phyloP scores from a whole-genome alignment of 768 basidiomycete species.

The Russula earlei region DNA sequence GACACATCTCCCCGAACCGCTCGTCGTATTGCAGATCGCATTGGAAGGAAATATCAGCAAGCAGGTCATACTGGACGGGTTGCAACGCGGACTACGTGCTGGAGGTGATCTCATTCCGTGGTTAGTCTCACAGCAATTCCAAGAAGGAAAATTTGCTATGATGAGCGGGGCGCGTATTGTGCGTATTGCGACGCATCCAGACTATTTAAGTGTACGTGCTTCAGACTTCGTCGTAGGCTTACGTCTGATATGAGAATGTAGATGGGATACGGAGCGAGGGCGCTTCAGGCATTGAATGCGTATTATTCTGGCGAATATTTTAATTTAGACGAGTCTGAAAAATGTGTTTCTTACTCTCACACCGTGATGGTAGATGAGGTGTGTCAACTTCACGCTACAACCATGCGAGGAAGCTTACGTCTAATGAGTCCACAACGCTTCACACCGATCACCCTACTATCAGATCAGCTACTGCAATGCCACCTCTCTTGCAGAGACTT shows the following conservation, averaged over 20 bases:
- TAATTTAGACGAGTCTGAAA: slow-evolving; percentile 63
- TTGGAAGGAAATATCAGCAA: slow-evolving; percentile 89
- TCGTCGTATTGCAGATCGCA: slow-evolving; percentile 93
- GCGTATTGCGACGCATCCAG: slow-evolving; percentile 90
- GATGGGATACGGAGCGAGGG: slow-evolving; percentile 97
- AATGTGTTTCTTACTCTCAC: slow-evolving; percentile 53
- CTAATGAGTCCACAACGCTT: slow-evolving; percentile 39
- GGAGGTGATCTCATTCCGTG: slow-evolving; percentile 98
- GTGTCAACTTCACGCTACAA: slow-evolving; percentile 20
- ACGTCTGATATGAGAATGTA: slow-evolving; percentile 25
- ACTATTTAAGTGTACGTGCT: slow-evolving; percentile 73
- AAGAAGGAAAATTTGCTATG: slow-evolving; percentile 88
- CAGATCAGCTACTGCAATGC: slow-evolving; percentile 71
- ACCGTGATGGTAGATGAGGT: slow-evolving; percentile 41
- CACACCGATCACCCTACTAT: slow-evolving; percentile 73
- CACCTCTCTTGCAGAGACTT: slow-evolving; percentile 83
- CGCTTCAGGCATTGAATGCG: slow-evolving; percentile 75
- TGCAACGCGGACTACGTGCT: slow-evolving; percentile 73
- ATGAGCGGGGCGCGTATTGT: slow-evolving; percentile 89
- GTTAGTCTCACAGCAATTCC: slow-evolving; percentile 90
- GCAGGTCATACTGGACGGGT: slow-evolving; percentile 74
- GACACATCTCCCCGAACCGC: slow-evolving; percentile 84
- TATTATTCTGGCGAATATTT: slow-evolving; percentile 93
- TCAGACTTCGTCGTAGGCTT: not conserved
- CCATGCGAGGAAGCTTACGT: not conserved